phyloP scores from a whole-genome alignment of 306 rosid species.

The Cucumis sativus region Cucumber_9930_V3 NC_026661.2:15421501-15422000 shows the following conservation, averaged over 20 bases:
- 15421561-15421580: conserved; percentile 40
- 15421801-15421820: background rate
- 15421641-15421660: conserved; percentile 9
- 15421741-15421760: background rate
- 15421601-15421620: conserved; percentile 40
- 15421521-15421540: conserved; percentile 59
- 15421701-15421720: background rate
- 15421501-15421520: conserved; percentile 54
- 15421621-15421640: conserved; percentile 34
- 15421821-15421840: background rate
- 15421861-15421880: background rate
- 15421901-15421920: background rate
- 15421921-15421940: background rate
- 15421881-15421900: background rate
- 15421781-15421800: background rate
- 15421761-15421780: background rate
- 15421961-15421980: no score
- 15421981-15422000: no score
- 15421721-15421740: background rate
- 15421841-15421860: background rate
- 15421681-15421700: background rate
- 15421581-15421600: conserved; percentile 38
- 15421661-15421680: background rate
- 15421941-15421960: background rate
- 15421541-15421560: conserved; percentile 47